Base-by-base conservation (phyloP, 352 stramenopile species). In the Phytophthora niederhauseri region DNA sequence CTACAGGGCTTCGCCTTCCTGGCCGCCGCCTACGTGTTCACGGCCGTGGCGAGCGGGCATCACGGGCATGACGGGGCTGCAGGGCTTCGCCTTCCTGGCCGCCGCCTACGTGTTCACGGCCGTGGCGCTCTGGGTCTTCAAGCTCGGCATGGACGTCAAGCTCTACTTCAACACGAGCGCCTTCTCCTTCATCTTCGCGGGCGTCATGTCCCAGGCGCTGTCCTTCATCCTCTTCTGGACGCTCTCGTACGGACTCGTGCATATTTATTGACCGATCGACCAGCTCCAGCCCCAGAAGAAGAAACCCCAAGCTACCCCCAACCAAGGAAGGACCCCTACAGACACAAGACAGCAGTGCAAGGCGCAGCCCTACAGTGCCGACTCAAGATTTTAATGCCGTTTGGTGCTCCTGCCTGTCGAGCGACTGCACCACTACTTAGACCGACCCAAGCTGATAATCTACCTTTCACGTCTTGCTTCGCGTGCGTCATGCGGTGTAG, bases 181-280 rank as follows among this genome's bases (percentile, higher is more conserved):
- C 31, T 57, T 85, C 6, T 72, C 72, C 51, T 95, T 95, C 66
- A 72, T 95, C 71, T 91, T 95, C 53, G 62, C 77, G 22, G 84
- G 86, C 52, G 73, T 94, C 52, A 84, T 91, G 55, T 84, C 81
- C 14, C 87, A 96, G 61, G 70, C 84, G 56, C 81, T 95, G 49
- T 95, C 87, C 45, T 95, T 94, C 72, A 91, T 96, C 65, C 83
- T 96, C 67, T 96, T 96, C 66, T 96, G 89, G 89, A 96, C 89
- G 70, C 85, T 96, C 46, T 80, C 81, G 50, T 96, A 96, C 74
- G 89, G 85, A 52, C 75, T 96, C 61, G 87, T 96, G 68, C 86
- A 96, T 91, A 94, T 96, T 89, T 96, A 96, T 91, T 96, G 72
- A 82, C 66, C 70, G 58, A 59, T 24, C 31, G 9, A 38, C 31